Percentiles rank a stretch among this genome's conserved stretches.
These are phyloP conservation scores for Colletotrichum lentis DNA, from an alignment of 2,329 filamentous ascomycete genomes.

Conservation along the genomic window DNA sequence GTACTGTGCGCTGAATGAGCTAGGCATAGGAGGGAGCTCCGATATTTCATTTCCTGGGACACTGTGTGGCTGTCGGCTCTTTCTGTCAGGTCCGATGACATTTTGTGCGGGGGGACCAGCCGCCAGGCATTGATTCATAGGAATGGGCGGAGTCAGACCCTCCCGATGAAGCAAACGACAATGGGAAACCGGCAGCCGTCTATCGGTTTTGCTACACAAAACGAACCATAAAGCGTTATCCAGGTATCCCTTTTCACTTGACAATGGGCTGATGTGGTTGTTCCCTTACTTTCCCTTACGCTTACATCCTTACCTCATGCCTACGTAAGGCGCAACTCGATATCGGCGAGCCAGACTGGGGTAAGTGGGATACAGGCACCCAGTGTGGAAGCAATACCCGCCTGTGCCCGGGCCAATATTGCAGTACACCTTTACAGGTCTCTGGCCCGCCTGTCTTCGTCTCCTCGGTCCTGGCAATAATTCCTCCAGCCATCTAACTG, in stretches of 20 bases:
- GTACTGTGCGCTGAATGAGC: background rate
- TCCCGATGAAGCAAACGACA: too few relatives aligned
- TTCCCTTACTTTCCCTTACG: background rate
- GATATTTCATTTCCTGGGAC: background rate
- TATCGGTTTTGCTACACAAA: background rate
- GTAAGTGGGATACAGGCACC: slow-evolving; percentile 4
- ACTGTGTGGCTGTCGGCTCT: background rate
- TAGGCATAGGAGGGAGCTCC: background rate
- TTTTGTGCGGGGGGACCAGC: too few relatives aligned
- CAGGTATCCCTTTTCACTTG: background rate
- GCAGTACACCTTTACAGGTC: background rate
- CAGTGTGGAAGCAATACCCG: background rate
- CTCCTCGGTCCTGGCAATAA: background rate
- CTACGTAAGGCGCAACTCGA: slow-evolving; percentile 6
- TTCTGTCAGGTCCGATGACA: background rate
- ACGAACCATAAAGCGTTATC: background rate
- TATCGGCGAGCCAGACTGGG: background rate
- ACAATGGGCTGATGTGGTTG: background rate
- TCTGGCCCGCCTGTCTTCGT: background rate
- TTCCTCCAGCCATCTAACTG: background rate
- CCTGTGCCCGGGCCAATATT: background rate
- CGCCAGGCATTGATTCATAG: too few relatives aligned
- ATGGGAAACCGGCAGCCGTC: too few relatives aligned
- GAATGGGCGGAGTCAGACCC: too few relatives aligned
- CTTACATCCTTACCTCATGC: slow-evolving; percentile 4